Conservation (phyloP, 495 filamentous ascomycete species). For the Parathielavia appendiculata region DNA sequence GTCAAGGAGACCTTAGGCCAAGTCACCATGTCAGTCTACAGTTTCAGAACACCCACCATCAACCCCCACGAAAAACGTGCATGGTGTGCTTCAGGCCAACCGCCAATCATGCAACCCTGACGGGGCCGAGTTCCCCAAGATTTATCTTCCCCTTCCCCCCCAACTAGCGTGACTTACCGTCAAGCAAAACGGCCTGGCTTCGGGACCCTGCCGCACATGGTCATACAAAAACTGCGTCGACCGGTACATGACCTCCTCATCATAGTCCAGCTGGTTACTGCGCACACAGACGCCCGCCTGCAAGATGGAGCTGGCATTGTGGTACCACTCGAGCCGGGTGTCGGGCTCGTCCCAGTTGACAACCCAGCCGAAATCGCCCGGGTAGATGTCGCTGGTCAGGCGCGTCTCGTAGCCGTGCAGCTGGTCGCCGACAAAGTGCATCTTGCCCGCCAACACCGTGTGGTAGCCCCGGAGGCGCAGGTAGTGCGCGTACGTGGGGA, state of each 20-base stretch:
- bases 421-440: conserved; percentile 93
- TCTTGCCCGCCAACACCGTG: conserved; percentile 85
- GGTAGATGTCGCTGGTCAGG: conserved; percentile 88
- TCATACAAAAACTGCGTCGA: conserved; percentile 78
- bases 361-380: conserved; percentile 82
- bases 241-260: conserved; percentile 87
- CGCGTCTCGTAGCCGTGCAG: conserved; percentile 84
- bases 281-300: conserved; percentile 77
- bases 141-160: background rate
- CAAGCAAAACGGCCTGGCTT: conserved; percentile 71
- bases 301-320: conserved; percentile 83
- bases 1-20: conserved; percentile 65
- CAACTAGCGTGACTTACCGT: conserved; percentile 44
- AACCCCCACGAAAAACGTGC: conserved; percentile 5
- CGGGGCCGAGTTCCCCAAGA: background rate
- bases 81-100: background rate
- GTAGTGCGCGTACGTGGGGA: conserved; percentile 85
- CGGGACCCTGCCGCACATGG: conserved; percentile 64
- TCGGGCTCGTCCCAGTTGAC: conserved; percentile 89
- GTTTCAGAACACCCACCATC: background rate
- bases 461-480: conserved; percentile 79
- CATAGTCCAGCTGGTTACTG: conserved; percentile 91
- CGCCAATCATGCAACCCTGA: background rate
- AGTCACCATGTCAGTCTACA: conserved; percentile 11
- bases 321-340: conserved; percentile 80